Base-by-base conservation (phyloP, 2,329 filamentous ascomycete genomes). In the Onygena corvina region DNA sequence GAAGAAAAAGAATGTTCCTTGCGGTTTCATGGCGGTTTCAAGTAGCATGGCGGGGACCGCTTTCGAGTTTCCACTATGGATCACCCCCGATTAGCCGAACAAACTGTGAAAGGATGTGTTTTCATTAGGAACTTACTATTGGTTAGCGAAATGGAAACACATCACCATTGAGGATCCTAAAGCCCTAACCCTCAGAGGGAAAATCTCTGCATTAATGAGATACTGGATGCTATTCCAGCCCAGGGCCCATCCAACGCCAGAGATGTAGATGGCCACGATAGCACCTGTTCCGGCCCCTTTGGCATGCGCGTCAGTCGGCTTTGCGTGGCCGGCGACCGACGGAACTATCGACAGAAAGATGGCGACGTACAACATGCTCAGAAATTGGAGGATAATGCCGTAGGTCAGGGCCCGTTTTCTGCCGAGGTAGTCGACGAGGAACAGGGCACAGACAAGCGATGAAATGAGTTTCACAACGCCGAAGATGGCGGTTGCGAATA, bases 1-100 rank as follows among this genome's bases (percentile, higher is more conserved):
- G 63, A 87, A 88, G 67, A 81, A 84, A 74, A 81, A 81, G 68
- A 88, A 88, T 0, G 83, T 87, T 0, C 84, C 84, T 40, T 72
- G 76, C 2, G 67, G 67, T 1, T 66, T 70, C 59, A 76, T 67
- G 18, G 58, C 58, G 33, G 58, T 53, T 3, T 59, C 50, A 64
- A 85, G 68, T 38, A 86, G 74, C 60, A 58, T 59, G 49, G 57
- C 59, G 2, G 62, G 60, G 2, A 64, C 57, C 1, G 59, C 60
- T 38, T 59, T 54, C 2, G 59, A 61, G 50, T 59, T 57, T 4
- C 53, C 53, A 50, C 53, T 55, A 34, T n/a, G n/a, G n/a, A n/a
- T 14, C 6, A 40, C 12, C n/a, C 4, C 7, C 9, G n/a, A n/a
- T n/a, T n/a, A n/a, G n/a, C n/a, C n/a, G n/a, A n/a, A n/a, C n/a